Conservation (phyloP, 2,329 filamentous ascomycete genomes). For the Phialocephala subalpina region DNA sequence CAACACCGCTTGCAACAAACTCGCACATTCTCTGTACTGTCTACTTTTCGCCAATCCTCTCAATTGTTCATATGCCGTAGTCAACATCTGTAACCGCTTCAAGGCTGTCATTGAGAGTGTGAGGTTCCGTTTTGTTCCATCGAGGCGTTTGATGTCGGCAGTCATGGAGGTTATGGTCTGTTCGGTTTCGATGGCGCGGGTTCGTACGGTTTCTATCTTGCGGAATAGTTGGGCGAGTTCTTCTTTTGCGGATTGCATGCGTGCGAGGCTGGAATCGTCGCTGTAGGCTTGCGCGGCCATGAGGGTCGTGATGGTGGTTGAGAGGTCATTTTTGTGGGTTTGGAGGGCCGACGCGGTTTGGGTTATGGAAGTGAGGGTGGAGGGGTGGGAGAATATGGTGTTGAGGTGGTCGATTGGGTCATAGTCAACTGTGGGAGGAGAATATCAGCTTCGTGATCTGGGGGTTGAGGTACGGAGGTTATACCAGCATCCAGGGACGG, state of each 20-base stretch:
- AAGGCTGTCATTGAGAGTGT: constrained; percentile 97
- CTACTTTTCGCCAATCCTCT: constrained; percentile 81
- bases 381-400: constrained; percentile 89
- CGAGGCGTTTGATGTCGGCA: constrained; percentile 95
- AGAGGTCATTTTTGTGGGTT: constrained; percentile 82
- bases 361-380: constrained; percentile 79
- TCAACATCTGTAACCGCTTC: constrained; percentile 97
- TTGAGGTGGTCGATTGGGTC: constrained; percentile 94
- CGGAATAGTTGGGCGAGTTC: constrained; percentile 91
- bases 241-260: constrained; percentile 89
- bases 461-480: constrained; percentile 18
- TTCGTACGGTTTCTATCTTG: constrained; percentile 93
- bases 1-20: constrained; percentile 90
- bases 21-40: constrained; percentile 94
- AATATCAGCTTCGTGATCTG: constrained; percentile 28
- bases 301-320: constrained; percentile 77
- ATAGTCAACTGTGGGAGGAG: constrained; percentile 71
- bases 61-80: constrained; percentile 97
- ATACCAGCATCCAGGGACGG: constrained; percentile 46
- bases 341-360: constrained; percentile 78
- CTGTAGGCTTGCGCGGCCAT: constrained; percentile 81
- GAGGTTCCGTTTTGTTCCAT: constrained; percentile 95
- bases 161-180: constrained; percentile 98
- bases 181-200: constrained; percentile 89
- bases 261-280: constrained; percentile 85